phyloP scores from a whole-genome alignment of 768 basidiomycete species.

The Myochromella boudieri region DNA sequence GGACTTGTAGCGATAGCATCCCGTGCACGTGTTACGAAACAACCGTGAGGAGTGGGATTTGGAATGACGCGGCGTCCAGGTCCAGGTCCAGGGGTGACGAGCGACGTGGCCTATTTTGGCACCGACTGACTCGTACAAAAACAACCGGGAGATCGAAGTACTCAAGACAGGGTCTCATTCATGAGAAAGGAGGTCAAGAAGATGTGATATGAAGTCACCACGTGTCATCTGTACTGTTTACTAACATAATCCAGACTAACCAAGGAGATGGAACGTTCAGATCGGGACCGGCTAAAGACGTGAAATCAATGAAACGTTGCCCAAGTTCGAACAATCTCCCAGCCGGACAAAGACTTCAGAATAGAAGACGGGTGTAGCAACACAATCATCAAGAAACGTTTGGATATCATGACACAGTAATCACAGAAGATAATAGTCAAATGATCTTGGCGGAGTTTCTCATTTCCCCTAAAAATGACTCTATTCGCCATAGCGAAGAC shows the following conservation, averaged over 20 bases:
- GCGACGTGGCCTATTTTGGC: constrained; percentile 15
- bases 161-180: constrained; percentile 7
- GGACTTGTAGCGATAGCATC: not conserved
- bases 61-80: constrained; percentile 8
- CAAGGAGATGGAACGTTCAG: not conserved
- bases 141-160: constrained; percentile 10
- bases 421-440: constrained; percentile 6
- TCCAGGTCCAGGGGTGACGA: no score
- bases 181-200: constrained; percentile 13
- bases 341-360: not conserved
- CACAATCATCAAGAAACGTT: no score
- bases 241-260: constrained; percentile 2
- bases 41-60: constrained; percentile 16
- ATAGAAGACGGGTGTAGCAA: constrained; percentile 3
- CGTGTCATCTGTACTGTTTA: constrained; percentile 15
- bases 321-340: not conserved
- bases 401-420: constrained; percentile 1
- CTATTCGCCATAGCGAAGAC: not conserved
- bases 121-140: constrained; percentile 4
- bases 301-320: not conserved
- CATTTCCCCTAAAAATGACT: not conserved
- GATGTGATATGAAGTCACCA: constrained; percentile 6
- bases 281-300: not conserved
- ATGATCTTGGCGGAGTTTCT: constrained; percentile 12
- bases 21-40: constrained; percentile 15